phyloP scores from a whole-genome alignment of 805 yeast genomes.

The Saccharomycopsis fibuligera region DNA sequence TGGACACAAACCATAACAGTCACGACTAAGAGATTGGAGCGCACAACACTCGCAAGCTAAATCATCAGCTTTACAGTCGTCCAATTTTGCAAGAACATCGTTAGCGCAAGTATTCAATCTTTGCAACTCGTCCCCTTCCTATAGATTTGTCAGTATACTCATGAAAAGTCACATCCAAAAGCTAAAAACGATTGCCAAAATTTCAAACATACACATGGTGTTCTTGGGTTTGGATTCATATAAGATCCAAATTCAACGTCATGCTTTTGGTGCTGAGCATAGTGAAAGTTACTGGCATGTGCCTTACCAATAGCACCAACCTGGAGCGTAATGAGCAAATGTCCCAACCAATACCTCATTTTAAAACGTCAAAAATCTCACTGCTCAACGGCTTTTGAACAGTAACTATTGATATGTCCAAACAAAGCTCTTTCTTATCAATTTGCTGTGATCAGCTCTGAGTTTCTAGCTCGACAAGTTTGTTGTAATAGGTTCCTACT shows the following conservation, averaged over 20 bases:
- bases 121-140: constrained; percentile 35
- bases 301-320: too few species aligned
- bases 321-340: too few species aligned
- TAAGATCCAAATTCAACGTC: constrained; percentile 35
- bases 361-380: too few species aligned
- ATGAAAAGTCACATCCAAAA: background rate
- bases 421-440: too few species aligned
- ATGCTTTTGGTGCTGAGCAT: constrained; percentile 4
- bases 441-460: too few species aligned
- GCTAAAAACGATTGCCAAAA: too few species aligned
- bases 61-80: constrained; percentile 47
- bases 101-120: constrained; percentile 40
- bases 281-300: background rate
- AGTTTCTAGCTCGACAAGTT: too few species aligned
- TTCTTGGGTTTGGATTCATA: constrained; percentile 41
- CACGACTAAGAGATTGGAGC: constrained; percentile 39
- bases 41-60: constrained; percentile 54
- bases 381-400: too few species aligned
- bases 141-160: too few species aligned
- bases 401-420: too few species aligned
- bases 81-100: constrained; percentile 39
- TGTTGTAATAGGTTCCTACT: too few species aligned
- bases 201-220: constrained; percentile 34
- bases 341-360: too few species aligned
- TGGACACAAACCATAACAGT: constrained; percentile 44